Evolutionary conservation across 768 basidiomycete species (phyloP).

Genomic region (Multifurca ochricompacta): DNA sequence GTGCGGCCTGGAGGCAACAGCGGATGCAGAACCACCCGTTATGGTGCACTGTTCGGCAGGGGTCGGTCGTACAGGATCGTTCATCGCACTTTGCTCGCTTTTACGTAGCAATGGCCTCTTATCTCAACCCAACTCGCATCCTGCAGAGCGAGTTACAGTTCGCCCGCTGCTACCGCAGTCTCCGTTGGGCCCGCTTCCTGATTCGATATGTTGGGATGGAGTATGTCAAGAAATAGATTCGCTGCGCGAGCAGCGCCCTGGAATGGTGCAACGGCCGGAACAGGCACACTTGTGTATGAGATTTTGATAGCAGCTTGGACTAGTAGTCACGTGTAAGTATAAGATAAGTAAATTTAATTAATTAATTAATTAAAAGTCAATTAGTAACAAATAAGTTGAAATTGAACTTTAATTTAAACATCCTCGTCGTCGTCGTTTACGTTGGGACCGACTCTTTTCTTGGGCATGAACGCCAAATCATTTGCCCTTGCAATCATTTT

Average conservation of each 20-base stretch:
- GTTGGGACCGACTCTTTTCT: background rate
- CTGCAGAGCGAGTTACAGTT: constrained; percentile 22
- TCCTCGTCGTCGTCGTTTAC: background rate
- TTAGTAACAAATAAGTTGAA: background rate
- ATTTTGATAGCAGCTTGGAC: constrained; percentile 30
- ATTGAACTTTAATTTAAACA: no score
- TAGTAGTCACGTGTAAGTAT: no score
- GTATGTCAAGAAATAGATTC: constrained; percentile 68
- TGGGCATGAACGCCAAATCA: constrained; percentile 12
- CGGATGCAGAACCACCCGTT: constrained; percentile 63
- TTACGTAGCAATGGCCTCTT: constrained; percentile 50
- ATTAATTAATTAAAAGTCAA: background rate
- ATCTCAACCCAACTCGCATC: constrained; percentile 16
- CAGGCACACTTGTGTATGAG: constrained; percentile 61
- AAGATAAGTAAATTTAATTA: no score
- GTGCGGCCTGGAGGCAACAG: constrained; percentile 24
- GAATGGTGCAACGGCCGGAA: constrained; percentile 72
- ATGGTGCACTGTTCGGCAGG: constrained; percentile 85
- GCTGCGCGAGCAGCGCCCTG: constrained; percentile 70
- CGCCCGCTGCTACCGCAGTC: constrained; percentile 36
- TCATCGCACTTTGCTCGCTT: constrained; percentile 73
- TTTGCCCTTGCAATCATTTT: constrained; percentile 9
- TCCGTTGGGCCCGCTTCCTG: constrained; percentile 51
- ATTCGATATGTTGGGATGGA: constrained; percentile 42
- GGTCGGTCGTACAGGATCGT: constrained; percentile 79